phyloP scores from a whole-genome alignment of 208 protist genomes.

The Trypanosoma avium region DNA sequence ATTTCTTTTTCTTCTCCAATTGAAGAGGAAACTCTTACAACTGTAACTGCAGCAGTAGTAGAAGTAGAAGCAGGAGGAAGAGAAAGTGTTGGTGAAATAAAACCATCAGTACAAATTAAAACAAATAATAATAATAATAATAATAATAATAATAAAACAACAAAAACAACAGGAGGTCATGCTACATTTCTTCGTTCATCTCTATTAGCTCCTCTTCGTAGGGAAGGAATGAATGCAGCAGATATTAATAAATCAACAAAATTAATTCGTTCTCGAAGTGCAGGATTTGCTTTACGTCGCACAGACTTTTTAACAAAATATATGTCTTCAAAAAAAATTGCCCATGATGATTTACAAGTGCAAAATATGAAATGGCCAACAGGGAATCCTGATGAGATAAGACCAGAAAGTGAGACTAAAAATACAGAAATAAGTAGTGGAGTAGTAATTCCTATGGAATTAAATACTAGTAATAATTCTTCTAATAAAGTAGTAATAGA shows the following conservation, averaged over 20 bases:
- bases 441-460: no score
- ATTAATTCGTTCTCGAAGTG: slow-evolving; percentile 4
- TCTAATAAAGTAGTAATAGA: not conserved
- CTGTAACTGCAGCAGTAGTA: not conserved
- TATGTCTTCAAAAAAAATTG: not conserved
- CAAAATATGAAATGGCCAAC: not conserved
- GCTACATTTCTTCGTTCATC: not conserved
- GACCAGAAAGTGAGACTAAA: no score
- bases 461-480: no score
- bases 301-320: not conserved
- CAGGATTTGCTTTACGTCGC: not conserved
- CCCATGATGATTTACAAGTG: slow-evolving; percentile 1
- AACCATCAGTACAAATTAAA: no score
- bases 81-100: no score
- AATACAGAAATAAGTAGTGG: no score
- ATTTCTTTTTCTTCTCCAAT: not conserved
- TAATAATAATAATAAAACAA: no score
- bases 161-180: not conserved
- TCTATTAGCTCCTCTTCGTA: not conserved
- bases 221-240: not conserved
- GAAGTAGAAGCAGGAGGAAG: no score
- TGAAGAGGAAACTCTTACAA: not conserved
- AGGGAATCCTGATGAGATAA: not conserved
- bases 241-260: not conserved
- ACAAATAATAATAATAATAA: no score